These are phyloP conservation scores for Salicornia ramosissima DNA, from an alignment of 148 eudicot species.

Conservation along the genomic window DNA sequence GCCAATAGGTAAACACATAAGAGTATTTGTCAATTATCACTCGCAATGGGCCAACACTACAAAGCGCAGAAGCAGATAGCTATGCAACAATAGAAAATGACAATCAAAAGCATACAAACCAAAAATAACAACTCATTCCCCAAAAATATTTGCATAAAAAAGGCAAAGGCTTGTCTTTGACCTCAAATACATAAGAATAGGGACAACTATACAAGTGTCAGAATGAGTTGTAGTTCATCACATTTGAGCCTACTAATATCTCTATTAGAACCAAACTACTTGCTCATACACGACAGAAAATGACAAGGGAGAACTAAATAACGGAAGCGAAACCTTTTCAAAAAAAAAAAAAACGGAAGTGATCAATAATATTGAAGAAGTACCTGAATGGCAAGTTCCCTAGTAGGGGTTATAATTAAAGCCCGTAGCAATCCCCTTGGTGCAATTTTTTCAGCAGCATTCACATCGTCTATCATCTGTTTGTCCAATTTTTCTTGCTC, in stretches of 20 bases:
- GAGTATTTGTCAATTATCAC: too few species aligned
- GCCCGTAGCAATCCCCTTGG: constrained; percentile 64
- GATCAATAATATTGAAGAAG: not conserved
- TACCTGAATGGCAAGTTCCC: constrained; percentile 99
- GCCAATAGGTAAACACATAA: too few species aligned
- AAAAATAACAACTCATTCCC: too few species aligned
- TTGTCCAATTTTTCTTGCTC: constrained; percentile 76
- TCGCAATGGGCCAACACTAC: too few species aligned
- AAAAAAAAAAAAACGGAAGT: constrained; percentile 4
- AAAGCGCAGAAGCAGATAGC: not conserved
- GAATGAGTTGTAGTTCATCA: not conserved
- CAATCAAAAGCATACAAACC: too few species aligned
- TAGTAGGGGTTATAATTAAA: constrained; percentile 83
- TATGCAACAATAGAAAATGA: too few species aligned
- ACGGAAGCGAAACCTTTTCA: not conserved
- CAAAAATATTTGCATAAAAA: too few species aligned
- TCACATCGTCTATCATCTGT: constrained; percentile 39
- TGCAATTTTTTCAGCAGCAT: constrained; percentile 49
- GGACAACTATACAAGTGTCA: not conserved
- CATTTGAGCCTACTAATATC: not conserved
- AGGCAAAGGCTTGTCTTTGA: too few species aligned
- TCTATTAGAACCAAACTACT: not conserved
- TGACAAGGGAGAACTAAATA: too few species aligned
- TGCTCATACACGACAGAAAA: not conserved
- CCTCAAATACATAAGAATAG: too few species aligned